Conservation (phyloP, 345 rosid species). For the Jatropha curcas region DNA sequence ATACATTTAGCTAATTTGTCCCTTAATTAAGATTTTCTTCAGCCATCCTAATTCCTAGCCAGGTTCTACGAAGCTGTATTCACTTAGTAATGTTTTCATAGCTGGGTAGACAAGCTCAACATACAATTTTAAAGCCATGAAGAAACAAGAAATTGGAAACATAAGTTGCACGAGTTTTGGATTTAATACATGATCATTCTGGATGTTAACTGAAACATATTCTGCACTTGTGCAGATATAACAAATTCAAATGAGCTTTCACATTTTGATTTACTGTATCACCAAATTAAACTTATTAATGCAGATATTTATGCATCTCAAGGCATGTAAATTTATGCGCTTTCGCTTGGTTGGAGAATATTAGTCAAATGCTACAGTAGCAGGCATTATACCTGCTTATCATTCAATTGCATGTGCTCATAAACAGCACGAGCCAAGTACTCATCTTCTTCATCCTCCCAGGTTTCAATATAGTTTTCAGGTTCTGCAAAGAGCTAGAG, state of each 20-base stretch:
- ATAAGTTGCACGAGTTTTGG: neutral
- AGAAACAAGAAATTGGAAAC: neutral
- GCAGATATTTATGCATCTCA: neutral
- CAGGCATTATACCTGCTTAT: slow-evolving; percentile 44
- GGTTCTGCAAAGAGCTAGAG: slow-evolving; percentile 40
- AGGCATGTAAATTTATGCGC: neutral
- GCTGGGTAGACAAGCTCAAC: neutral
- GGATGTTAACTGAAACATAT: neutral
- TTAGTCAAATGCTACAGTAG: no score
- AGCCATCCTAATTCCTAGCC: no score
- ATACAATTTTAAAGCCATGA: neutral
- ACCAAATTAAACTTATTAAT: neutral
- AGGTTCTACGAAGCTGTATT: neutral
- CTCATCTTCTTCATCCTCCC: slow-evolving; percentile 90
- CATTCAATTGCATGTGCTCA: slow-evolving; percentile 73
- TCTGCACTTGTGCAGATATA: neutral
- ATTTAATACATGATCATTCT: neutral
- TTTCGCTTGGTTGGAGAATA: neutral
- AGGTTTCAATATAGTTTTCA: slow-evolving; percentile 38
- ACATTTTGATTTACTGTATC: neutral
- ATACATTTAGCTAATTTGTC: neutral
- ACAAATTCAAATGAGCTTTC: neutral
- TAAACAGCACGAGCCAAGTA: slow-evolving; percentile 74
- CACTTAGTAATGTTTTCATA: neutral
- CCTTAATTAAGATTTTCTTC: neutral